These are phyloP conservation scores for Metarhizium anisopliae DNA, from an alignment of 2,329 filamentous ascomycete genomes.

Conservation along the genomic window DNA sequence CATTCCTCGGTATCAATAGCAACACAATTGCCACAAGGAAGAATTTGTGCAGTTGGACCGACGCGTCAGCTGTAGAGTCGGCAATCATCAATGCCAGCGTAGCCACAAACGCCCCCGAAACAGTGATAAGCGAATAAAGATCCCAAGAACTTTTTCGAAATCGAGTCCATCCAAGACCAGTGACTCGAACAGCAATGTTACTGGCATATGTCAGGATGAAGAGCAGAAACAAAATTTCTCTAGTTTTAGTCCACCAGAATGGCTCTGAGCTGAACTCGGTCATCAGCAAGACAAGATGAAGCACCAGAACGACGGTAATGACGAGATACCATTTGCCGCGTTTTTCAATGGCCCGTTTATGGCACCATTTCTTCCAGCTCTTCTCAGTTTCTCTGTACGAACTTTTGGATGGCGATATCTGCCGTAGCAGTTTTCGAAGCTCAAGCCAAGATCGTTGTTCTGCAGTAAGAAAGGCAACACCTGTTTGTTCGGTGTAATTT, in stretches of 20 bases:
- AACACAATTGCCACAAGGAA: conserved; percentile 87
- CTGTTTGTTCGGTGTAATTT: conserved; percentile 97
- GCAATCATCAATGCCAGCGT: conserved; percentile 72
- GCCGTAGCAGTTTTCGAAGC: conserved; percentile 78
- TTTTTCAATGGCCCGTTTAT: conserved; percentile 88
- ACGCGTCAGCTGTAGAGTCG: conserved; percentile 48
- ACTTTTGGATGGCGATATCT: conserved; percentile 90
- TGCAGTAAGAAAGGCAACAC: conserved; percentile 88
- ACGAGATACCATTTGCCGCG: conserved; percentile 82
- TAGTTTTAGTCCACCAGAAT: conserved; percentile 56
- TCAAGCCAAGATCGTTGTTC: conserved; percentile 97
- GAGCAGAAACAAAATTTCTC: conserved; percentile 69
- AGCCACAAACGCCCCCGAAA: conserved; percentile 67
- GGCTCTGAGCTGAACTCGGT: conserved; percentile 78
- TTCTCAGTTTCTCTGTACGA: conserved; percentile 70
- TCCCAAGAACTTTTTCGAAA: conserved; percentile 96
- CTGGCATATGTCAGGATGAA: conserved; percentile 76
- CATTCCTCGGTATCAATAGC: conserved; percentile 88
- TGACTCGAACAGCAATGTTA: conserved; percentile 75
- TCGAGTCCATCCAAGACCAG: conserved; percentile 84
- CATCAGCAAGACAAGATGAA: conserved; percentile 77
- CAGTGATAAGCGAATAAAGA: conserved; percentile 72
- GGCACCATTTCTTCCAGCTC: conserved; percentile 87
- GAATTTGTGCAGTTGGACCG: conserved; percentile 81
- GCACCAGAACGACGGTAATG: conserved; percentile 68